These are phyloP conservation scores for Golubevia pallescens DNA, from an alignment of 1,284 basidiomycete species.

Conservation along the genomic window DNA sequence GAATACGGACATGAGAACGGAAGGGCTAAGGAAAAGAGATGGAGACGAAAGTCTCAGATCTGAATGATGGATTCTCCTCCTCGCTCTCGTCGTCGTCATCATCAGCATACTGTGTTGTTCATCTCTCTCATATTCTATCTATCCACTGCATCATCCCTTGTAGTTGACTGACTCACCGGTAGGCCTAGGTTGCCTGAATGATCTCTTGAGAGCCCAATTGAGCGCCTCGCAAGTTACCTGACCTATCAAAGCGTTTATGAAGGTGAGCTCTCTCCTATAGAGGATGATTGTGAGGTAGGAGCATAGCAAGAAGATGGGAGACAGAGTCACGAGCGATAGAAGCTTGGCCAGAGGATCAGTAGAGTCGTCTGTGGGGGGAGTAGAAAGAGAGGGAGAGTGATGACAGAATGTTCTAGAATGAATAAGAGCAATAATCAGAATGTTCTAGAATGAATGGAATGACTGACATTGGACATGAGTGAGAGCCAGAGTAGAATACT, in stretches of 20 bases:
- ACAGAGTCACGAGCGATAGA: conserved; percentile 49
- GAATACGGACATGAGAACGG: conserved; percentile 8
- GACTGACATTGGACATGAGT: conserved; percentile 54
- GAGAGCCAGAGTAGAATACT: conserved; percentile 41
- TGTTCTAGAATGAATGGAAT: background rate
- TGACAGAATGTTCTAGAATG: background rate
- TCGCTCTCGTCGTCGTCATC: no score
- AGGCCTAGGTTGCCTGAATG: conserved; percentile 75
- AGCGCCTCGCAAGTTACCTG: conserved; percentile 77
- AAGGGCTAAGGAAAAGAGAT: conserved; percentile 11
- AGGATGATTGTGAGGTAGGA: conserved; percentile 78
- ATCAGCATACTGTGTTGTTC: no score
- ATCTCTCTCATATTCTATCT: background rate
- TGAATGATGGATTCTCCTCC: no score
- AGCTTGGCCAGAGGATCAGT: conserved; percentile 33
- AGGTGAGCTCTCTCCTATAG: conserved; percentile 77
- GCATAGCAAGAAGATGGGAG: conserved; percentile 53
- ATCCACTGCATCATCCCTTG: background rate
- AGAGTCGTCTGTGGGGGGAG: conserved; percentile 21
- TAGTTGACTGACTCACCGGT: conserved; percentile 69
- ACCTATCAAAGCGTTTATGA: conserved; percentile 81
- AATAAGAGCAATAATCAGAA: background rate
- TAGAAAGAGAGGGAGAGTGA: background rate
- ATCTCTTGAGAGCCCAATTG: conserved; percentile 75
- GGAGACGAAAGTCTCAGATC: background rate